Evolutionary conservation across 371 early-diverging fungal species (phyloP), one percentile per base, ranked within the genome.

Genomic region (Fennellomyces sp.): DNA sequence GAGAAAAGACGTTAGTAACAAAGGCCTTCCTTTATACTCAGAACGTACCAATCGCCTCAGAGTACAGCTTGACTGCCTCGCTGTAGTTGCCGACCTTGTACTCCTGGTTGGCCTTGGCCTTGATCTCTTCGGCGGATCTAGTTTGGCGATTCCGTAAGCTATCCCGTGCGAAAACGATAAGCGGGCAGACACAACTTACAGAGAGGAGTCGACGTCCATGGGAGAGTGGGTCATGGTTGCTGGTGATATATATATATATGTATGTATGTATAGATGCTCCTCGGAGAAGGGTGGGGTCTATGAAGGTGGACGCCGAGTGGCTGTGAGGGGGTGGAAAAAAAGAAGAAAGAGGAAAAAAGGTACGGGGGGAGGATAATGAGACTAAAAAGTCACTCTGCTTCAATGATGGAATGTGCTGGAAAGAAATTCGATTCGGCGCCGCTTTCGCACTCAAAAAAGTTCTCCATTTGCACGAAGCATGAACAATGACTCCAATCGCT

Each of bases 71-170:
- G 23, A 88, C 73, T 19, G 89, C 87, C 36, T 80, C 80, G 28
- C 70, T 70, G 64, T 88, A 89, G 61, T 81, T 72, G 52, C 86
- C 87, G 30, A 60, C 50, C 61, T 86, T 86, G 39, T 84, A 87
- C 69, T 82, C 76, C 56, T 77, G 73, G 47, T 86, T 86, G 51
- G 82, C 88, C 55, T 76, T 63, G 28, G 71, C 73, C 60, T 87
- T 87, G 65, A 87, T 78, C 33, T 84, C 84, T 54, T 85, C 86
- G 50, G 87, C 85, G 17, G 57, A 36, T 26, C 55, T 54, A 23
- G 10, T 25, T 25, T 49, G 23, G 8, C 19, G 19, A 19, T 7
- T 0, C n/a, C n/a, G 8, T 19, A 19, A 41, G 21, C 19, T 13
- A 0, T 41, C 5, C n/a, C 41, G 21, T n/a, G 41, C 10, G 49